Evolutionary conservation across 306 rosid genomes (phyloP), one percentile per base, ranked within the genome.

Genomic region (Hippophae tibetana): DNA sequence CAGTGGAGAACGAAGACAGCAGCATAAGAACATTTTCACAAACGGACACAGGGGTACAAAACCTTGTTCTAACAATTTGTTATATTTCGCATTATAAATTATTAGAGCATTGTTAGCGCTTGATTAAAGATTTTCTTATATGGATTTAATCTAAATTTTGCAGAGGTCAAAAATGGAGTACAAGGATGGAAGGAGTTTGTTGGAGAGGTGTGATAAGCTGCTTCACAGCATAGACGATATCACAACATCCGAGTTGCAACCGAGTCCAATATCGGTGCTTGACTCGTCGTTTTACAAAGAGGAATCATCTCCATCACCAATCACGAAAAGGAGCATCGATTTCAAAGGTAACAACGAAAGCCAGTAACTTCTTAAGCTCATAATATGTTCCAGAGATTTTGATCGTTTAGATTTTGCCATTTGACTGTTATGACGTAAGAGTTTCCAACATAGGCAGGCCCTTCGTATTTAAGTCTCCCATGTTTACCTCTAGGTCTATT

Each of bases 221-320:
- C 76, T 92, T 14, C 77, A 73, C 81, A 88, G 89, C 66, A 85
- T 92, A 65, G 93, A 94, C 8, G 96, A 84, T 47, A 84, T 84
- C 51, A 82, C 89, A 3, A 71, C 76, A 43, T 68, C 75, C 76
- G 96, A 86, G 90, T 67, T 85, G 73, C 96, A 85, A 72, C 93
- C 99, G 70, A 92, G 99, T 78, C 99, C 99, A 0, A 87, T 88
- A 56, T 92, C 99, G 13, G 99, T 92, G 3, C 90, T 92, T 0
- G 96, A 92, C 86, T 70, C 96, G 38, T 84, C 93, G 12, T 86
- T 88, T 63, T 79, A 86, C 88, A 85, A 79, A 67, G 99, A 92
- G 54, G 99, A 88, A 49, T 92, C 83, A 53, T 82, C 93, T 42
- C 96, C 96, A 58, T 92, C 99, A 14, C 96, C 96, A 1, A 78